Base-by-base conservation (phyloP, 2,329 filamentous ascomycete genomes). In the Xylaria sp. region DNA sequence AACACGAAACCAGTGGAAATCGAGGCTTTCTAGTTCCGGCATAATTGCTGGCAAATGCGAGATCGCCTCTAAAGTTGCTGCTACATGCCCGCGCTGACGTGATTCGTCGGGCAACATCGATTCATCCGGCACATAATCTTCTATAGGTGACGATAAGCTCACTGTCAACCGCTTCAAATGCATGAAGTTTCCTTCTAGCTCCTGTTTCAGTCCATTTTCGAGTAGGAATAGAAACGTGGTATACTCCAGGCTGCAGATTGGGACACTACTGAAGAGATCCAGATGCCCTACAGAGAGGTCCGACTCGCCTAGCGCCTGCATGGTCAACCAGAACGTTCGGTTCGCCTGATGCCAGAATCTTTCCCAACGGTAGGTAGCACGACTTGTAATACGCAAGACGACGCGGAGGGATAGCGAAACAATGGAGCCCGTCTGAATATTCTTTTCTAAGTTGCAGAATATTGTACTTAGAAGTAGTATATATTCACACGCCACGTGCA, bases 1-100 rank as follows among this genome's bases (percentile, higher is more conserved):
- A 28, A 59, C 13, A 31, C 44, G 53, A 23, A 59, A 63, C 65
- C 59, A 67, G 15, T 46, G 53, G 15, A 67, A n/a, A n/a, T 59
- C 44, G 17, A 67, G 44, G 17, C 20, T 20, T 33, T 67, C 46
- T 10, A 67, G 3, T 38, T 44, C 6, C 26, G 65, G 65, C 53
- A 63, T 59, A 2, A 49, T n/a, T 11, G 13, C 15, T 2, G 48
- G 40, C n/a, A 63, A 20, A 26, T n/a, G 23, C 6, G 31, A 40
- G 6, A 67, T 54, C 13, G n/a, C 23, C 11, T 10, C 51, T 4
- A 67, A 38, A 48, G 31, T 7, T 1, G 10, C 2, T n/a, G 9
- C 48, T 2, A 48, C 46, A 28, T 28, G 4, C 4, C 26, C 26
- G 26, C 26, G 26, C 26, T 28, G 26, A 28, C 26, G n/a, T n/a